Evolutionary conservation across 768 basidiomycete genomes (phyloP), one percentile per base, ranked within the genome.

Genomic region (Mycena galopus): DNA sequence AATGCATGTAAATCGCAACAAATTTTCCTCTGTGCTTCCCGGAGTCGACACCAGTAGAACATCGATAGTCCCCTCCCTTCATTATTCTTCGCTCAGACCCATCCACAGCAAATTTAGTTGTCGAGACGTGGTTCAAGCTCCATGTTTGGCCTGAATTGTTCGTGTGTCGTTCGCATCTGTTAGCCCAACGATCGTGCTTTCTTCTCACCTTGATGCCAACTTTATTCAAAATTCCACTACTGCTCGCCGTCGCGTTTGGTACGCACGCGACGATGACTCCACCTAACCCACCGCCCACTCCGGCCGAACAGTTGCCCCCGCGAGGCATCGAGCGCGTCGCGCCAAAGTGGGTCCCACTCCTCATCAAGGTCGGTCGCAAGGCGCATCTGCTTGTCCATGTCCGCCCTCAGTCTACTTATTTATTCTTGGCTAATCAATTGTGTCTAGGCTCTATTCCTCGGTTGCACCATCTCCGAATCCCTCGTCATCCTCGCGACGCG

Each of bases 251-350:
- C 16, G 73, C 76, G n/a, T 78, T 76, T 72, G 80, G 78, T 9
- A 75, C 80, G 10, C 75, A 80, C 32, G 67, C 53, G 1, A 78
- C 80, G 17, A 59, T 78, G 73, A 82, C 82, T 0, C 70, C 80
- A 0, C 82, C 81, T 1, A 76, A 79, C 23, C 74, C 80, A 0
- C 77, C 79, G 4, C 75, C 80, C 33, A 55, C 71, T 7, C n/a
- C 56, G 8, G 47, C 74, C 5, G 79, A 82, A 73, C 71, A 71
- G 23, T 69, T 80, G 7, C 72, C 73, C 17, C 70, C 75, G 10
- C 67, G 75, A 17, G 80, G 80, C 23, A 47, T 71, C 4, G 80
- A 80, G 27, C 70, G 42, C 61, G 55, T 39, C 27, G 70, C 70
- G 16, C 69, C 69, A 62, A 72, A 71, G 4, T 58, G 71, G 35